Base-by-base conservation (phyloP, 2,329 filamentous ascomycete species). In the Penicillium griseofulvum region DNA sequence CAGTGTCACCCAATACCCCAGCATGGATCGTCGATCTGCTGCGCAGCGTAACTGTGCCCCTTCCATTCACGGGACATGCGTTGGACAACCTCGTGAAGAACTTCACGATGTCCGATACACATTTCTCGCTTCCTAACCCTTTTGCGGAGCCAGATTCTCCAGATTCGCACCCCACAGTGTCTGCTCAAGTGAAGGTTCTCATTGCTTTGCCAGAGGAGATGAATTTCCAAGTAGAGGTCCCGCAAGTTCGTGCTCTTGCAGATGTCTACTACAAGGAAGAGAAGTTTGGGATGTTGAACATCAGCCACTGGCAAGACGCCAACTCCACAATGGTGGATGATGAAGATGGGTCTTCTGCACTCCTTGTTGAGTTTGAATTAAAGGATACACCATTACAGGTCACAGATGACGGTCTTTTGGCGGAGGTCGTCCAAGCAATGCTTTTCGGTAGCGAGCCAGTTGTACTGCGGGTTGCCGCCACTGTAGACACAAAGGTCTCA, bases 31-130 rank as follows among this genome's bases (percentile, higher is more conserved):
- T 83, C 14, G 85, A 92, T 49, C 81, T 99, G 22, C 78, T 97
- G 36, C 86, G 87, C 43, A 91, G 89, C 63, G 83, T 97, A 49
- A 92, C 87, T 0, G 81, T 97, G 0, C 91, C 92, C 3, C 78
- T 97, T 7, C 88, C 91, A 6, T 89, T 97, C 59, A 90, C 91
- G 0, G 91, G 91, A 5, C 85, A 87, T 55, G 87, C 87, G 0
- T 87, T 97, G 65, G 91, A 91, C 61, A 86, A 89, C 61, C 77
- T 96, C 16, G 88, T 99, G 69, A 88, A 87, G 63, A 93, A 94
- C 64, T 97, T 97, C 69, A 89, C 91, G 22, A 78, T 97, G 61
- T 85, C 86, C 2, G 84, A 97, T 68, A 90, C 95, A 38, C 86
- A 95, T 65, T 96, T 99, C 71, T 85, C 84, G 46, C 77, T 99